Evolutionary conservation across 129 eudicot species (phyloP).

Genomic region (Saussurea involucrata): DNA sequence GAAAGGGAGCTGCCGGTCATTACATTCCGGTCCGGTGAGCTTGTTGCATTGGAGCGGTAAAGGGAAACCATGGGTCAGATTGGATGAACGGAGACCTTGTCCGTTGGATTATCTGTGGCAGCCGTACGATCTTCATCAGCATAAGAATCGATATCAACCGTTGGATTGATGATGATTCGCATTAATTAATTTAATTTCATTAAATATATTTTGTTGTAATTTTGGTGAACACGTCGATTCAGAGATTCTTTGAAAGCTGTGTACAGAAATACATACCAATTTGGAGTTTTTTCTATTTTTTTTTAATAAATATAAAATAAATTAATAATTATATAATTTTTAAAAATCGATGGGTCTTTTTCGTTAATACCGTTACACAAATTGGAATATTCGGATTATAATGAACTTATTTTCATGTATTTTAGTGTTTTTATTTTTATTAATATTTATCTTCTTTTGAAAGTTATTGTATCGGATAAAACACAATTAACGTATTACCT

Average conservation of each 20-base stretch:
- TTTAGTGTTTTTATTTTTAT: too few species aligned
- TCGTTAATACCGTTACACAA: background rate
- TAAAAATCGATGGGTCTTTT: background rate
- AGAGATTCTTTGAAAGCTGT: slow-evolving; percentile 31
- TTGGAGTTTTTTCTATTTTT: background rate
- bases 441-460: too few species aligned
- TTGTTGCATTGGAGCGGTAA: slow-evolving; percentile 89
- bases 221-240: slow-evolving; percentile 21
- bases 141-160: slow-evolving; percentile 26
- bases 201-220: slow-evolving; percentile 1
- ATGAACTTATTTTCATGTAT: too few species aligned
- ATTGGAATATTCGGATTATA: slow-evolving; percentile 16
- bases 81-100: slow-evolving; percentile 68
- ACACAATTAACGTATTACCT: too few species aligned
- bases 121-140: slow-evolving; percentile 69
- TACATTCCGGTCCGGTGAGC: slow-evolving; percentile 90
- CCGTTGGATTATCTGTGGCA: slow-evolving; percentile 91
- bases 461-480: too few species aligned
- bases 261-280: slow-evolving; percentile 28
- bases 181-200: slow-evolving; percentile 35
- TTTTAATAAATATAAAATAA: too few species aligned
- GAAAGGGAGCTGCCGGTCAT: slow-evolving; percentile 65
- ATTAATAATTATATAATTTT: background rate
- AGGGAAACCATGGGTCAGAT: slow-evolving; percentile 90
- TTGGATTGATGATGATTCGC: slow-evolving; percentile 29